phyloP scores from a whole-genome alignment of 805 yeast species.

The Wickerhamomyces mucosus region DNA sequence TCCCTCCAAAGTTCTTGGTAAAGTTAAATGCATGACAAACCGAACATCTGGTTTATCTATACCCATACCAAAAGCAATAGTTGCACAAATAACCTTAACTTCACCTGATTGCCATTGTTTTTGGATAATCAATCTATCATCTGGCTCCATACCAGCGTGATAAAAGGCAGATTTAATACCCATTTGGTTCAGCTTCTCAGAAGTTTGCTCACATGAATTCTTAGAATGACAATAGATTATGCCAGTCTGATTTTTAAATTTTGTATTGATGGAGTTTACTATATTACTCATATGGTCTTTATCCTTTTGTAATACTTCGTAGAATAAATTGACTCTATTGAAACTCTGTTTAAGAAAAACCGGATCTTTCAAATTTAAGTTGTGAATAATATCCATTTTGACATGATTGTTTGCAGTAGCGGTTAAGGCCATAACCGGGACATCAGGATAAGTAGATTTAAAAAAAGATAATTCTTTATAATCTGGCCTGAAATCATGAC shows the following conservation, averaged over 20 bases:
- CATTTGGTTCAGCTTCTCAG: slow-evolving; percentile 43
- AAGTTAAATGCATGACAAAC: slow-evolving; percentile 77
- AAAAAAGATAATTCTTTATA: slow-evolving; percentile 73
- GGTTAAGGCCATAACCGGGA: slow-evolving; percentile 92
- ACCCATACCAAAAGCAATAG: slow-evolving; percentile 99
- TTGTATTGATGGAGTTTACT: slow-evolving; percentile 38
- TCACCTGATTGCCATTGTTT: slow-evolving; percentile 68
- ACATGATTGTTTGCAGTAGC: slow-evolving; percentile 96
- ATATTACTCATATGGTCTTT: slow-evolving; percentile 48
- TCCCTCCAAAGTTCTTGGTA: slow-evolving; percentile 89
- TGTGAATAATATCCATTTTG: slow-evolving; percentile 73
- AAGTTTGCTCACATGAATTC: slow-evolving; percentile 75
- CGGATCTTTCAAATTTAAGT: slow-evolving; percentile 54
- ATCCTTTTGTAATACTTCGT: slow-evolving; percentile 64
- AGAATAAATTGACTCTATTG: slow-evolving; percentile 77
- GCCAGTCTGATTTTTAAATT: slow-evolving; percentile 58
- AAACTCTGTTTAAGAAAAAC: slow-evolving; percentile 79
- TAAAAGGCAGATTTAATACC: slow-evolving; percentile 71
- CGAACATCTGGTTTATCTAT: slow-evolving; percentile 95
- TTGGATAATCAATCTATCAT: slow-evolving; percentile 67
- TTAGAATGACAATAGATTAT: slow-evolving; percentile 92
- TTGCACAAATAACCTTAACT: slow-evolving; percentile 83
- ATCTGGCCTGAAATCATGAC: slow-evolving; percentile 96
- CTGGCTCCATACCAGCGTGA: slow-evolving; percentile 91
- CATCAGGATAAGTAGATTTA: slow-evolving; percentile 61